Evolutionary conservation across 139 green algal species (phyloP), one percentile per base, ranked within the genome.

Genomic region (Dunaliella primolecta): DNA sequence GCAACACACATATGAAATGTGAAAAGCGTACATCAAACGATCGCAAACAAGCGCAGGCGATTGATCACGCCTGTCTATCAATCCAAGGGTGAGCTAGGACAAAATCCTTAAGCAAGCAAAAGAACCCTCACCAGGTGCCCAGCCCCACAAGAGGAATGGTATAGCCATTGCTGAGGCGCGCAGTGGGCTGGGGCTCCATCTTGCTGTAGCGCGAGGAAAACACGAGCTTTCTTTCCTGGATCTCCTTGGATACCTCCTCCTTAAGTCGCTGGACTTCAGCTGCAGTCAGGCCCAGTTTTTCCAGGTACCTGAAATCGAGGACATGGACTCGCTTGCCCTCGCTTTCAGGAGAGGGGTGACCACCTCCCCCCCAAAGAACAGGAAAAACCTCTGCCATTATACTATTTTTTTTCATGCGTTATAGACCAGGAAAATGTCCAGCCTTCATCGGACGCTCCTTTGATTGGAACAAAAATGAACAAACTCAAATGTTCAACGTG

Each of bases 81-180:
- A 64, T 38, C 81, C 29, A 37, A 20, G 2, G 11, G 36, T 3
- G 71, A 29, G 38, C 82, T 11, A 11, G 23, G 38, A 70, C 11
- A 2, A 33, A 27, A 32, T 3, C 36, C 32, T 75, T 1, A n/a
- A 37, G 46, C 33, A 36, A 77, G 23, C 15, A 75, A n/a, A 0
- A 24, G 21, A 24, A 21, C 29, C 78, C 30, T 78, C 70, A 89
- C 89, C 92, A 95, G 3, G 92, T 95, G 30, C 93, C 93, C 1
- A 95, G 82, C 3, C 93, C 93, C 0, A 95, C 56, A 0, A 94
- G 77, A 1, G 93, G 93, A 20, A 95, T 94, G 35, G 82, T 82
- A 23, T 84, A 32, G 24, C 92, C 89, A 32, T 75, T 92, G 81
- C 84, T 91, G 7, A 93, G 74, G n/a, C 57, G 37, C 2, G 83